Evolutionary conservation across 441 rosid genomes (phyloP), one percentile per base, ranked within the genome.

Genomic region (Bocquillonia castaneifolia): DNA sequence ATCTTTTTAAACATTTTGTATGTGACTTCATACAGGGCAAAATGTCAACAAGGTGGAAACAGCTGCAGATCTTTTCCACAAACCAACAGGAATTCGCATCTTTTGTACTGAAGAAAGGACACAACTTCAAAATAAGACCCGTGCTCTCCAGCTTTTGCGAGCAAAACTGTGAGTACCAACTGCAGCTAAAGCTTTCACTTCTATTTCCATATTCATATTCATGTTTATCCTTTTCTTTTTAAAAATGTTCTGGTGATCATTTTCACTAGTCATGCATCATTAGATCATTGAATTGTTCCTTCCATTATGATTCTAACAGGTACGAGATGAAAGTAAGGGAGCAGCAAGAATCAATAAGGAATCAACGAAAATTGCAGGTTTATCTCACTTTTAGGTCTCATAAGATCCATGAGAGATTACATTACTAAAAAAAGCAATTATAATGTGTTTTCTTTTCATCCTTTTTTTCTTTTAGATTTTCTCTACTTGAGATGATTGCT

Each of bases 41-140:
- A 93, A 93, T 81, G 99, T 89, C 67, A 93, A 88, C 85, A 89
- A 91, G 84, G 99, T 93, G 67, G 99, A 93, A 85, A 93, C 97
- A 44, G 97, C 97, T 37, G 83, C 87, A 73, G 96, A 93, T 86
- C 88, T 93, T 75, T 32, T 91, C 76, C 93, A 93, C 66, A 93
- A 93, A 78, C 96, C 97, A 71, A 83, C 93, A 0, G 96, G 97
- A 72, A 91, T 93, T 60, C 92, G 96, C 76, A 91, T 93, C 68
- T 91, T 93, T 77, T 93, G 98, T 72, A 89, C 96, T 14, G 97
- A 91, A 78, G 96, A 93, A 74, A 89, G 97, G 80, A 85, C 96
- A 69, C 97, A 93, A 75, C 68, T 87, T 72, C 82, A 78, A 60
- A 93, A 91, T 79, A 91, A 76, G 70, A 69, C 61, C 74, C 93